Base-by-base conservation (phyloP, 257 asterid genomes). In the Primulina huaijiensis region DNA sequence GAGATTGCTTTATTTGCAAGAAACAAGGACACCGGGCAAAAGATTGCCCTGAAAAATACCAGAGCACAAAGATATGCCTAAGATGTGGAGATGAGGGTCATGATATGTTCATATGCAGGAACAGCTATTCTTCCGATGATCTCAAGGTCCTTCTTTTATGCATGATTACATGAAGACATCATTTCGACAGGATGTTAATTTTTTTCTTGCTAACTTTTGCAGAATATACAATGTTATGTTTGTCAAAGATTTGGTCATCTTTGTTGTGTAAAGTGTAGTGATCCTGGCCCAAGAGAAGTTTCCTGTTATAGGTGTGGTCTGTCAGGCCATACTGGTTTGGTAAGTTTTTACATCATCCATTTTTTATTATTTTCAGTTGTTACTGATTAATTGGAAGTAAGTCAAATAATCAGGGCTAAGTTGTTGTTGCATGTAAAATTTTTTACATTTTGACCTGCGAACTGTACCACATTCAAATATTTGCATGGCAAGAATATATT, bases 231-330 rank as follows among this genome's bases (percentile, higher is more conserved):
- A 67, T 93, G 99, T 67, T 93, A 90, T 59, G 53, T 88, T 73
- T 93, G 99, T 77, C 82, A 82, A 77, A 76, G 58, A 35, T 76
- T 82, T 84, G 99, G 97, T 67, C 99, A 93, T 78, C 90, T 93
- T 33, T 93, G 99, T 52, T 93, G 99, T 76, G 83, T 66, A 75
- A 75, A 80, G 71, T 81, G 80, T 74, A 71, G 77, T 17, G 86
- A 82, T 74, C 70, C 77, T 67, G 80, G 89, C 56, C 90, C 88
- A 17, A 80, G 75, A 65, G 88, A 72, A 56, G 73, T 83, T 75
- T 83, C 99, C 62, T 93, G 97, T 77, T 93, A 90, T 79, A 82
- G 86, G 81, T 93, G 99, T 82, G 99, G 99, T 73, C 84, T 72
- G 60, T 75, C 82, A 1, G 99, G 99, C 70, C 99, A 93, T 82